Base-by-base conservation (phyloP, 257 asterid species). In the Fraxinus quadrangulata region DNA sequence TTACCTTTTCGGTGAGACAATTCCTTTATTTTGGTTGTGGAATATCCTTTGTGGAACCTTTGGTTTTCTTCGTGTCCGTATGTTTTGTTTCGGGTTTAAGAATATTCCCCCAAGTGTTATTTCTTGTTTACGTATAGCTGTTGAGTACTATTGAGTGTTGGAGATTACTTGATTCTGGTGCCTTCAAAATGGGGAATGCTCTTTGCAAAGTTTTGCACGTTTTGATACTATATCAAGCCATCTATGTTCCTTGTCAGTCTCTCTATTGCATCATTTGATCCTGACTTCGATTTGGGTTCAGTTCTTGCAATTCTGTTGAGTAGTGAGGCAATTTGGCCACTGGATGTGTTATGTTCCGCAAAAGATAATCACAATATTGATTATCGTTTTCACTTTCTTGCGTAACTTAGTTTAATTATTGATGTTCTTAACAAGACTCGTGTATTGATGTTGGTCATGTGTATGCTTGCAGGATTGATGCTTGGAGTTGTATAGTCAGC, bases 51-150 rank as follows among this genome's bases (percentile, higher is more conserved):
- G 72, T 78, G 77, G 80, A 78, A 76, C 78, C 84, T 85, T 85
- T 80, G 82, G 84, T 80, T 81, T 90, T 87, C 94, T 87, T 87
- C 85, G 75, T 71, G 78, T 68, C 79, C 83, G 87, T 87, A 79
- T 82, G 74, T 89, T 84, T 78, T 80, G 72, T 77, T 75, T 83
- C 75, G 24, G 54, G 80, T 67, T 76, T 69, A 81, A 80, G 80
- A 79, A 42, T 80, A 61, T 19, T 71, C 81, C 80, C 80, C 70
- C 77, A 80, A 49, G 66, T 76, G 40, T 59, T 42, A 83, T 73
- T 86, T 67, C 79, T 70, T 78, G 77, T 75, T 79, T 67, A 33
- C 78, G 39, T 79, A 13, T 72, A 17, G 75, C 21, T 82, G 78
- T 34, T 80, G 75, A 71, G 75, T 85, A 78, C 51, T 77, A 77